Conservation (phyloP, 2,329 filamentous ascomycete species). For the Paraphaeosphaeria minitans region DNA sequence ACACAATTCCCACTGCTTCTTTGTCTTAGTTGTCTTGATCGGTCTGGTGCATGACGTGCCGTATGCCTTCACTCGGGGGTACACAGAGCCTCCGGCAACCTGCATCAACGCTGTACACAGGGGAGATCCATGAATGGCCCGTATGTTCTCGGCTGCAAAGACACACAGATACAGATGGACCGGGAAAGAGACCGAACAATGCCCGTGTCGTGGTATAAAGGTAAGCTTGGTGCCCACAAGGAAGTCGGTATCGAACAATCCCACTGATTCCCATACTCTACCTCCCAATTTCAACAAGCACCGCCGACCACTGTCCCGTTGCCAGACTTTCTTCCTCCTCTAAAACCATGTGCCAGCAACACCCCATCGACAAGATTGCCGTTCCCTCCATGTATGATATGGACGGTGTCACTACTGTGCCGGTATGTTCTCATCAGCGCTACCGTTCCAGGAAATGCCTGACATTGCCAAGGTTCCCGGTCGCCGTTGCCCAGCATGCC, state of each 20-base stretch:
- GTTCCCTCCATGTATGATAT: conserved; percentile 35
- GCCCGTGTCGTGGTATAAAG: conserved; percentile 1
- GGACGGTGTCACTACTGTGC: conserved; percentile 41
- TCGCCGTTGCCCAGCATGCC: conserved; percentile 46
- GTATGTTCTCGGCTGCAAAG: background rate
- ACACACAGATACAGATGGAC: background rate
- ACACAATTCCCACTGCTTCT: conserved; percentile 1
- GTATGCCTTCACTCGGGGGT: background rate
- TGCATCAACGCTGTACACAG: conserved; percentile 4
- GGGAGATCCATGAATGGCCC: background rate
- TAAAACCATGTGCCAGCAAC: conserved; percentile 34
- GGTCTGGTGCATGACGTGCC: background rate
- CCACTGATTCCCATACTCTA: background rate
- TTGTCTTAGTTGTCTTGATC: background rate
- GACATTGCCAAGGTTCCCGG: conserved; percentile 42
- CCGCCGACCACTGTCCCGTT: background rate
- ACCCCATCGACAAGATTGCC: conserved; percentile 30
- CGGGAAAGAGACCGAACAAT: background rate
- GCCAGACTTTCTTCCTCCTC: background rate
- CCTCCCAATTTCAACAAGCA: conserved; percentile 1
- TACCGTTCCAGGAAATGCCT: background rate
- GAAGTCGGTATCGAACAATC: conserved; percentile 1
- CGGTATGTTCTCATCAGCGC: conserved; percentile 27
- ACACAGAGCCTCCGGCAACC: conserved; percentile 1
- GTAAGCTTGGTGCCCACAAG: background rate